Evolutionary conservation across 2,329 filamentous ascomycete species (phyloP), one percentile per base, ranked within the genome.

Genomic region (Fusarium coicis): DNA sequence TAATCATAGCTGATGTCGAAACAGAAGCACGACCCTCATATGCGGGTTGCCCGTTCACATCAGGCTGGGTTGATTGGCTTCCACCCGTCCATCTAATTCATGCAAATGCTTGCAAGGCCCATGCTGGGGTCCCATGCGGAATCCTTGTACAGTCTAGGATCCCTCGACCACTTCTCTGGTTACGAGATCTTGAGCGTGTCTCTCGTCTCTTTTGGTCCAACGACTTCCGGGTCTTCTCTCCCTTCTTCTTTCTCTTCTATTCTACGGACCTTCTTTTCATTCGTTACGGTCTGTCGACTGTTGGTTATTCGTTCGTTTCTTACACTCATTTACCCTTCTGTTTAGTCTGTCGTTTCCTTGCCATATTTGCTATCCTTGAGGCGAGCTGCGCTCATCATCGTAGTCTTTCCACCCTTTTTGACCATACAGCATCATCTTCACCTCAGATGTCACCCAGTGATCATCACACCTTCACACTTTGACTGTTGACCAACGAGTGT

Each of bases 301-400:
- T 59, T 73, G 65, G 49, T 56, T 59, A 54, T 69, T 76, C 46
- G 57, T 72, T 76, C 46, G 44, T 55, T 72, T 74, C 74, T 67
- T 65, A 58, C 70, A 63, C 47, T 73, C 67, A 40, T 66, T 69
- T 66, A 53, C 18, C 30, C 39, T 61, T 54, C 30, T 50, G 46
- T 58, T 75, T 61, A 49, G 37, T 64, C 63, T 60, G 32, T 58
- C 63, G 68, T 63, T 59, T 53, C 63, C 66, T 63, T 66, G 36
- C 26, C 47, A 43, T 40, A n/a, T 63, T 61, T 52, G 57, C 30
- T 70, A 66, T 68, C 50, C 67, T 58, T 74, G 62, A 76, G 66
- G 76, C 74, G 72, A 75, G 74, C 73, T 58, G 73, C 66, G 72
- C 74, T 76, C 74, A 74, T 76, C 68, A 58, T 58, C 50, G 53